phyloP scores from a whole-genome alignment of 495 filamentous ascomycete genomes.

The Aspergillus cavernicola region DNA sequence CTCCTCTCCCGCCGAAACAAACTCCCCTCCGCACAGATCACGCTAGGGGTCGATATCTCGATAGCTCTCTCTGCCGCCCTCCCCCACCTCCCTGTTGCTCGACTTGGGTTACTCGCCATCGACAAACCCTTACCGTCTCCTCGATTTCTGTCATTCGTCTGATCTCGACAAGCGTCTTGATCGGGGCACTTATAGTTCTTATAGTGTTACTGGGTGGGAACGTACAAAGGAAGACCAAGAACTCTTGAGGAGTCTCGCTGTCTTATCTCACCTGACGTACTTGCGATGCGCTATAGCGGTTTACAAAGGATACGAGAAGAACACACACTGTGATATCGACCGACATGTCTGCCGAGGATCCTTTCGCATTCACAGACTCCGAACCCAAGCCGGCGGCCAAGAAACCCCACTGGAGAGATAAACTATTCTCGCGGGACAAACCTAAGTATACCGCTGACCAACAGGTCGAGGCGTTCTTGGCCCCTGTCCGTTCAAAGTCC shows the following conservation, averaged over 20 bases:
- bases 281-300: constrained; percentile 21
- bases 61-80: constrained; percentile 7
- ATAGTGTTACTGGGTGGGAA: constrained; percentile 7
- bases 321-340: constrained; percentile 5
- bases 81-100: constrained; percentile 2
- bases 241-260: not conserved
- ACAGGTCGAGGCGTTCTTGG: constrained; percentile 48
- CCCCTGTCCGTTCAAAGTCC: constrained; percentile 26
- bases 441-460: constrained; percentile 30
- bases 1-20: constrained; percentile 3
- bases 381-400: constrained; percentile 35
- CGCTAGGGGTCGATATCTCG: constrained; percentile 4
- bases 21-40: constrained; percentile 2
- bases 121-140: not conserved
- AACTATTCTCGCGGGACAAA: constrained; percentile 47
- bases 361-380: constrained; percentile 32
- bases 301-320: constrained; percentile 7
- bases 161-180: not conserved
- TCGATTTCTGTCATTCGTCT: not conserved
- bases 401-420: constrained; percentile 45
- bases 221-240: not conserved
- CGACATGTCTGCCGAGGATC: constrained; percentile 42
- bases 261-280: constrained; percentile 1
- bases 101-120: not conserved
- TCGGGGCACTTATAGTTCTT: not conserved